phyloP scores from a whole-genome alignment of 163 green algal species.

The Scenedesmus sp. region DNA sequence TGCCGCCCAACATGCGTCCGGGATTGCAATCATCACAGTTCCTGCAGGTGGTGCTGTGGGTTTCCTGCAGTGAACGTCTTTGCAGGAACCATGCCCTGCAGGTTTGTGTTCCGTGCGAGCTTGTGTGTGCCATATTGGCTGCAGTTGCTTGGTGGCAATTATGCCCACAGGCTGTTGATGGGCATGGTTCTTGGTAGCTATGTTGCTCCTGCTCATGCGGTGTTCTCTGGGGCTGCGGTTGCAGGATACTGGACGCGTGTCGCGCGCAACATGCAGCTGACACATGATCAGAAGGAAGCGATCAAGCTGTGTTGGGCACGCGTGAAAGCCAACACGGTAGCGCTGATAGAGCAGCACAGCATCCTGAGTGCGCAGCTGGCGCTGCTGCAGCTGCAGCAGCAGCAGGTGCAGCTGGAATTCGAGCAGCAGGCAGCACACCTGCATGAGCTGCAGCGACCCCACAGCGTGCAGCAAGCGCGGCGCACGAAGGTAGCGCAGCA shows the following conservation, averaged over 20 bases:
- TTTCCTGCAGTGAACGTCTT: too few species aligned
- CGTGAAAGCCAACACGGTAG: neutral
- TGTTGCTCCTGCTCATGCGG: too few species aligned
- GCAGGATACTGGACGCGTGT: too few species aligned
- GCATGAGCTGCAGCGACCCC: neutral
- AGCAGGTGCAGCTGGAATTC: neutral
- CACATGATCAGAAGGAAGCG: neutral
- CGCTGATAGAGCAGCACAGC: slow-evolving; percentile 1
- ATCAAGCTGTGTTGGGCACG: neutral
- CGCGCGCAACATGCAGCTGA: neutral
- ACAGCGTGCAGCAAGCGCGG: too few species aligned
- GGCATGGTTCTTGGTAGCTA: too few species aligned
- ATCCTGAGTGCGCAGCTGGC: neutral
- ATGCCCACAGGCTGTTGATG: too few species aligned
- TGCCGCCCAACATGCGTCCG: too few species aligned
- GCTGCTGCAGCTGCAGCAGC: slow-evolving; percentile 27
- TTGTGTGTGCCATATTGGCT: neutral
- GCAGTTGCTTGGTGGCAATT: too few species aligned
- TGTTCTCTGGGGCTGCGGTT: too few species aligned
- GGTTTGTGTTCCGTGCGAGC: neutral
- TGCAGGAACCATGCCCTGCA: too few species aligned
- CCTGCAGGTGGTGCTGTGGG: neutral
- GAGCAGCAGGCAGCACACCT: neutral
- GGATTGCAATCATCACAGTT: too few species aligned
- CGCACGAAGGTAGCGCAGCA: too few species aligned